Percentiles rank a stretch among this genome's conserved stretches.
Evolutionary conservation across 768 basidiomycete genomes (phyloP).

Genomic region (Chalciporus pseudorubinellus): DNA sequence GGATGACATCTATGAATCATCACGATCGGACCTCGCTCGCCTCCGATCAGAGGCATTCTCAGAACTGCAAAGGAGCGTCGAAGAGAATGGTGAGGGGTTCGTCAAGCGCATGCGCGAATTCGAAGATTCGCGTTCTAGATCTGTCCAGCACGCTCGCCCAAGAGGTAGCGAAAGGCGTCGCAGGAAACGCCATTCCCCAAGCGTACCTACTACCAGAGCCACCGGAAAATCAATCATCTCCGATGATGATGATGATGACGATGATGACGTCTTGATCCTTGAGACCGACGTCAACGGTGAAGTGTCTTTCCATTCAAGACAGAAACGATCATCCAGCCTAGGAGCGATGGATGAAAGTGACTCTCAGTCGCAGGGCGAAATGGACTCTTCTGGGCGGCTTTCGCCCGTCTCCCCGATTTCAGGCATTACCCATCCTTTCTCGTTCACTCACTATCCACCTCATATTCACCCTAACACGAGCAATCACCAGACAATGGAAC

Average conservation of each 20-base stretch:
- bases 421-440: slow-evolving; percentile 17
- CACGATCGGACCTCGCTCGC: slow-evolving; percentile 37
- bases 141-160: slow-evolving; percentile 36
- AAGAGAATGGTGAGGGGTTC: slow-evolving; percentile 64
- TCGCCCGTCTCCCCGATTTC: slow-evolving; percentile 18
- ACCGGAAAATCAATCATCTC: slow-evolving; percentile 20
- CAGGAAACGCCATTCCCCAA: slow-evolving; percentile 38
- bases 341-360: slow-evolving; percentile 42
- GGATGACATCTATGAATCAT: slow-evolving; percentile 22
- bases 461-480: slow-evolving; percentile 11
- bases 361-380: slow-evolving; percentile 14
- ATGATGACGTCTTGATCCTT: slow-evolving; percentile 60
- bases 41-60: slow-evolving; percentile 63
- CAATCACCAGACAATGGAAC: slow-evolving; percentile 13
- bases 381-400: slow-evolving; percentile 16
- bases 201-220: slow-evolving; percentile 13
- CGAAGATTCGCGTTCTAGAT: slow-evolving; percentile 51
- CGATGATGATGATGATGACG: slow-evolving; percentile 47
- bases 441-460: slow-evolving; percentile 12
- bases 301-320: slow-evolving; percentile 19
- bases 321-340: slow-evolving; percentile 45
- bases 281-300: slow-evolving; percentile 26
- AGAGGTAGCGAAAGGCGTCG: slow-evolving; percentile 42
- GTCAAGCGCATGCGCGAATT: slow-evolving; percentile 73
- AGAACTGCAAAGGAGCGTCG: slow-evolving; percentile 61